Conservation (phyloP, 2,329 filamentous ascomycete genomes). For the Cercospora sojina region DNA sequence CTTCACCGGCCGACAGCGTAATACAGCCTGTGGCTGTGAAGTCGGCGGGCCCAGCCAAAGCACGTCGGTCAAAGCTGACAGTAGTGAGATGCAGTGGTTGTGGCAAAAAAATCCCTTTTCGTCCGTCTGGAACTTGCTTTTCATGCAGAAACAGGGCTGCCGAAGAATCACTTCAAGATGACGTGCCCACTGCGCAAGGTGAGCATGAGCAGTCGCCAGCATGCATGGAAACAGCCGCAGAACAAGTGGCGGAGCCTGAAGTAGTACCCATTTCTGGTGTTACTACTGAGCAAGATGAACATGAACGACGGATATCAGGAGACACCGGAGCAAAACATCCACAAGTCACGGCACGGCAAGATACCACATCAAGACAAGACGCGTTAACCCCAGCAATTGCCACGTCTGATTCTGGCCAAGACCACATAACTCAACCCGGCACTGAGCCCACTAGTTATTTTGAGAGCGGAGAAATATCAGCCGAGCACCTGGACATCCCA, state of each 20-base stretch:
- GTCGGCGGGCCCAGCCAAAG: not conserved
- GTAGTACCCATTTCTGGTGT: not conserved
- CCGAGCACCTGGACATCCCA: not conserved
- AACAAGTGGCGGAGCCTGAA: not conserved
- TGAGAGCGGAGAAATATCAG: not conserved
- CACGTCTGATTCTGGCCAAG: not conserved
- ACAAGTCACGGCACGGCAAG: not conserved
- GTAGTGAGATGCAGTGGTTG: conserved; percentile 10
- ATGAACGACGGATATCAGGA: not conserved
- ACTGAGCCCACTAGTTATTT: not conserved
- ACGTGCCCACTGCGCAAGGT: not conserved
- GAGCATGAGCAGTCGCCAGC: not conserved
- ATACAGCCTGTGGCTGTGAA: not conserved
- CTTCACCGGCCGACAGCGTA: conserved; percentile 20
- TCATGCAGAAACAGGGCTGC: conserved; percentile 8
- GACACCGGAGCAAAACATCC: not conserved
- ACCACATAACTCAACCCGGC: not conserved
- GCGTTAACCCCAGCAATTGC: not conserved
- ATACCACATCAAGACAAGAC: not conserved
- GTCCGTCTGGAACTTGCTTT: conserved; percentile 12
- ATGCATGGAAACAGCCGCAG: not conserved
- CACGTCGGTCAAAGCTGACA: not conserved
- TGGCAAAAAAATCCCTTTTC: conserved; percentile 7
- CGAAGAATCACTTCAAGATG: not conserved
- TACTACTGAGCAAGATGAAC: not conserved